Evolutionary conservation across 805 yeast species (phyloP), one percentile per base, ranked within the genome.

Genomic region (Saturnispora bothae): DNA sequence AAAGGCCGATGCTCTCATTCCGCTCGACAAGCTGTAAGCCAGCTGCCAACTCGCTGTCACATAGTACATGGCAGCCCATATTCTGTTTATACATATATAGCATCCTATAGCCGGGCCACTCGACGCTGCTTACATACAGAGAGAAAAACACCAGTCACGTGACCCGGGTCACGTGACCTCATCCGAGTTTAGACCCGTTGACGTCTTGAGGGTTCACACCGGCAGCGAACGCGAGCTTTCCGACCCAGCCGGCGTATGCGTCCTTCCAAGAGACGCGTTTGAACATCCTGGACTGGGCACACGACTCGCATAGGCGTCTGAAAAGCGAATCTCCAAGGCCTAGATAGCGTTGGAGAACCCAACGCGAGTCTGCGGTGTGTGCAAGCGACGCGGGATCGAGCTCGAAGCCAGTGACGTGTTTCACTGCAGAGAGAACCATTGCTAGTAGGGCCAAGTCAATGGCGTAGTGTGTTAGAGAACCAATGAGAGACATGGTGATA

Each of bases 361-460:
- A 35, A 39, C 59, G 46, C 15, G 69, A 58, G 41, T 69, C 74
- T 17, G 53, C 50, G 28, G 78, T 68, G 15, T 53, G 73, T 66
- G 57, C 76, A 55, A 43, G 48, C 38, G 40, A 30, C n/a, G 42
- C 41, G 10, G 52, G 48, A n/a, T 47, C 33, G 13, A 55, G 33
- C 28, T 43, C 56, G 60, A 78, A 64, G 0, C 96, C 96, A 0
- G 95, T 82, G 44, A 83, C 77, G 44, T 85, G 71, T 54, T 84
- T 80, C 38, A 88, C 69, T 3, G 95, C 95, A 0, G 96, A 95
- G 31, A 89, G 63, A 12, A 88, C 65, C 55, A 92, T 74, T 2
- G 95, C 83, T 7, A 84, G 63, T 41, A 88, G 64, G 3, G 88
- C 73, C 45, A 86, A 68, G 53, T 88, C 96, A 40, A 85, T 51